Percentiles rank a stretch among this genome's conserved stretches.
Conservation (phyloP, 208 protist species). For the Tetramitus jugosus region DNA sequence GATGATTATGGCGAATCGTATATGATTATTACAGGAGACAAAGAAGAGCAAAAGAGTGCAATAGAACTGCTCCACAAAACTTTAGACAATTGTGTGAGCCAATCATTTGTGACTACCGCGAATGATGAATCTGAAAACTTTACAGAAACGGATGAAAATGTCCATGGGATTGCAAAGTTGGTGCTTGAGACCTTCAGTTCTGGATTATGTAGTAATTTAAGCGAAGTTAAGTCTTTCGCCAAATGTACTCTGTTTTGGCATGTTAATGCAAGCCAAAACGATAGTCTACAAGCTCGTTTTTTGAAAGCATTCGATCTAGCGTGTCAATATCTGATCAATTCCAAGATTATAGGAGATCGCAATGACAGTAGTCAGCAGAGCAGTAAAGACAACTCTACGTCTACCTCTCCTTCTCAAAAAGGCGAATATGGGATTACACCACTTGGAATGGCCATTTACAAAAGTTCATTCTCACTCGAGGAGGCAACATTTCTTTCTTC, state of each 20-base stretch:
- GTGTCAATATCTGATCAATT: no score
- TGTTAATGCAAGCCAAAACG: no score
- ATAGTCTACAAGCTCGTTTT: no score
- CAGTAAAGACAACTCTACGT: no score
- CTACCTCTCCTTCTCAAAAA: no score
- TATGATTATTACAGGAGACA: conserved; percentile 4
- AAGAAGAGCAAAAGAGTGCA: conserved; percentile 17
- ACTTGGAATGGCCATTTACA: not conserved
- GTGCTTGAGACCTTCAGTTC: not conserved
- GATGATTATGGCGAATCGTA: conserved; percentile 40
- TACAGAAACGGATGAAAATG: not conserved
- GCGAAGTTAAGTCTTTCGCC: no score
- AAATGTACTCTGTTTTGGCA: no score
- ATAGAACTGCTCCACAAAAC: conserved; percentile 13
- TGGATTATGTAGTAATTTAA: not conserved
- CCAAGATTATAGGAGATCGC: no score
- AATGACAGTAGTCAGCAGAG: no score
- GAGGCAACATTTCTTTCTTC: not conserved
- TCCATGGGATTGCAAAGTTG: no score
- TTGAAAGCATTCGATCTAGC: no score
- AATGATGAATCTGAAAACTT: not conserved
- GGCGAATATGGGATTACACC: not conserved
- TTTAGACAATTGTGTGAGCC: conserved; percentile 17
- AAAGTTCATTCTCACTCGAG: not conserved
- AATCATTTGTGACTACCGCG: not conserved